Percentiles rank a stretch among this genome's conserved stretches.
Conservation (phyloP, 2,329 filamentous ascomycete genomes). For the Hymenoscyphus infarciens region DNA sequence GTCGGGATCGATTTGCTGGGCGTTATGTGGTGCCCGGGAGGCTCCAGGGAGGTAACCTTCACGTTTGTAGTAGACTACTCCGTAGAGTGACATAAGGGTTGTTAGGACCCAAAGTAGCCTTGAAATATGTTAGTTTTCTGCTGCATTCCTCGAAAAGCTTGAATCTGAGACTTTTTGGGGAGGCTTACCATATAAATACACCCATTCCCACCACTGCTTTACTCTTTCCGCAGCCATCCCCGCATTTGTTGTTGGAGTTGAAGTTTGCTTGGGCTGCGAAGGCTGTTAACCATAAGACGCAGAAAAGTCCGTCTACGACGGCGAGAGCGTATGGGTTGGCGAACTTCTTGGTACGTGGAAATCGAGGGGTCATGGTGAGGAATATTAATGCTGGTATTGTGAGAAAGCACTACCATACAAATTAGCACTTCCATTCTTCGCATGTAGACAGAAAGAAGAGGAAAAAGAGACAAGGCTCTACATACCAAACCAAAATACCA, state of each 20-base stretch:
- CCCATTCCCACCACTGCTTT: slow-evolving; percentile 61
- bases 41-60: slow-evolving; percentile 57
- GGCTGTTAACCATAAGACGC: slow-evolving; percentile 62
- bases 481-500: slow-evolving; percentile 64
- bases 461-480: slow-evolving; percentile 15
- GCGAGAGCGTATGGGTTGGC: slow-evolving; percentile 62
- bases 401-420: slow-evolving; percentile 55
- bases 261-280: slow-evolving; percentile 64
- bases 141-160: background rate
- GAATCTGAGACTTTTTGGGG: background rate
- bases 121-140: slow-evolving; percentile 6
- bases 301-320: slow-evolving; percentile 53
- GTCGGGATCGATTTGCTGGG: slow-evolving; percentile 59
- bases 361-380: slow-evolving; percentile 61
- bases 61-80: slow-evolving; percentile 58
- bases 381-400: slow-evolving; percentile 62
- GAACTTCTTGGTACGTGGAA: slow-evolving; percentile 56
- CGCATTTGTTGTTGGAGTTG: slow-evolving; percentile 55
- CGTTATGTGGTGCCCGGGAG: slow-evolving; percentile 31
- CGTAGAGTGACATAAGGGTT: slow-evolving; percentile 56
- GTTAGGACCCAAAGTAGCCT: slow-evolving; percentile 55
- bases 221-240: slow-evolving; percentile 54
- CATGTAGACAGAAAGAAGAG: background rate
- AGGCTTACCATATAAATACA: slow-evolving; percentile 57
- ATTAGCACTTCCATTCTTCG: background rate